Evolutionary conservation across 257 asterid genomes (phyloP), one percentile per base, ranked within the genome.

Genomic region (Fraxinus pennsylvanica): DNA sequence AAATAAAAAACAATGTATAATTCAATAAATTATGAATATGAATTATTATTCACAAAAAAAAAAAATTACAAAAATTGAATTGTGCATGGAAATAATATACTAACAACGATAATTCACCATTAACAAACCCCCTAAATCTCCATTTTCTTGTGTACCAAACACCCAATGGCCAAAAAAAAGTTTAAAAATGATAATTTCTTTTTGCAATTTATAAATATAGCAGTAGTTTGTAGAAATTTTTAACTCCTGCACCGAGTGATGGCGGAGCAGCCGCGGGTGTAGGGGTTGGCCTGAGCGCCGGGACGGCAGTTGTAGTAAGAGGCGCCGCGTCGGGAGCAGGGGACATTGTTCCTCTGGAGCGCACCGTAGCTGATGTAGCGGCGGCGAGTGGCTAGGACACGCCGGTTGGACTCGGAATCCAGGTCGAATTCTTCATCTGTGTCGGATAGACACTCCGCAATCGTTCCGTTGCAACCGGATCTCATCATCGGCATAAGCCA

Each of bases 261-360:
- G 81, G 92, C 90, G 82, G 88, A 89, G 91, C 99, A 94, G 19
- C 97, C 97, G 78, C 99, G 99, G 47, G 72, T 1, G 89, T 94
- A 94, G 10, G 99, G 97, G 70, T 94, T 94, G 7, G 94, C 97
- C 74, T 80, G 91, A 5, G 95, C 97, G 33, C 99, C 97, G 4
- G 97, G 95, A 6, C 92, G 91, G 90, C 99, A 94, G 87, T 94
- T 94, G 85, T 94, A 94, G 88, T 92, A 92, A 3, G 99, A 94
- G 10, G 94, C 96, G 63, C 99, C 99, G 72, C 97, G 97, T 29
- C 97, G 86, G 8, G 99, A 94, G 90, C 99, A 94, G 38, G 97
- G 99, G 4, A 90, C 90, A 59, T 71, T 86, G 90, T 92, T 89
- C 90, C 94, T 86, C 94, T 80, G 90, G 76, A 94, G 91, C 61